Evolutionary conservation across 1,139 yeast species (phyloP).

Genomic region (Hansenula lynferdii): DNA sequence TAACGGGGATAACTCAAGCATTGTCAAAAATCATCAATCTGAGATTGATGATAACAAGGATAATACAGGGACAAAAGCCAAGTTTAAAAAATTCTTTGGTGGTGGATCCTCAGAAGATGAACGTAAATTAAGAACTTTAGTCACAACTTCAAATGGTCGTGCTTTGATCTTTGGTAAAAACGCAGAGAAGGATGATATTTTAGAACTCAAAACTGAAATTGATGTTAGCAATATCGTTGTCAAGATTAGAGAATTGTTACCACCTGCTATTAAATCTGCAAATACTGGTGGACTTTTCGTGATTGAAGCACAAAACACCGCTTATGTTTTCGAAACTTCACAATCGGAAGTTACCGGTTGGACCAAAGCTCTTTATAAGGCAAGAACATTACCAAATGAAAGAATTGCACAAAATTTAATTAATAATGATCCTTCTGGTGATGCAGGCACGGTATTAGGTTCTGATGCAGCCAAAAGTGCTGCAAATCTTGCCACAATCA

Average conservation of each 20-base stretch:
- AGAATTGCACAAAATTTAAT: slow-evolving; percentile 26
- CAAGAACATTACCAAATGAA: slow-evolving; percentile 45
- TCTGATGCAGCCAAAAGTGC: slow-evolving; percentile 29
- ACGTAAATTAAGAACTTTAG: slow-evolving; percentile 34
- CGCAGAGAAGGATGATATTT: slow-evolving; percentile 22
- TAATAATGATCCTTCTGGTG: slow-evolving; percentile 27
- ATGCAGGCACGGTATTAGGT: slow-evolving; percentile 25
- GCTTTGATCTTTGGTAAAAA: slow-evolving; percentile 41
- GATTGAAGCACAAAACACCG: slow-evolving; percentile 40
- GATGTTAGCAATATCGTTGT: slow-evolving; percentile 43
- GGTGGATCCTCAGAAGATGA: slow-evolving; percentile 14
- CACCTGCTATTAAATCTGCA: slow-evolving; percentile 29
- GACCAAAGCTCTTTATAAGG: slow-evolving; percentile 50
- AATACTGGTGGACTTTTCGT: slow-evolving; percentile 46
- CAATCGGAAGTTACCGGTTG: slow-evolving; percentile 47
- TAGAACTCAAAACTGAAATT: slow-evolving; percentile 45
- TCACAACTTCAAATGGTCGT: slow-evolving; percentile 54
- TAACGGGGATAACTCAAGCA: slow-evolving; percentile 18
- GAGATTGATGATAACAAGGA: slow-evolving; percentile 15
- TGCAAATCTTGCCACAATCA: slow-evolving; percentile 23
- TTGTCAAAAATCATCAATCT: slow-evolving; percentile 13
- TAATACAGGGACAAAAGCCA: slow-evolving; percentile 11
- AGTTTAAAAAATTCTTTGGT: slow-evolving; percentile 29
- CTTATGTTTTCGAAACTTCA: slow-evolving; percentile 56
- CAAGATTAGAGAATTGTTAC: slow-evolving; percentile 45